Base-by-base conservation (phyloP, 352 stramenopile species). In the Globisporangium megalacanthum region DNA sequence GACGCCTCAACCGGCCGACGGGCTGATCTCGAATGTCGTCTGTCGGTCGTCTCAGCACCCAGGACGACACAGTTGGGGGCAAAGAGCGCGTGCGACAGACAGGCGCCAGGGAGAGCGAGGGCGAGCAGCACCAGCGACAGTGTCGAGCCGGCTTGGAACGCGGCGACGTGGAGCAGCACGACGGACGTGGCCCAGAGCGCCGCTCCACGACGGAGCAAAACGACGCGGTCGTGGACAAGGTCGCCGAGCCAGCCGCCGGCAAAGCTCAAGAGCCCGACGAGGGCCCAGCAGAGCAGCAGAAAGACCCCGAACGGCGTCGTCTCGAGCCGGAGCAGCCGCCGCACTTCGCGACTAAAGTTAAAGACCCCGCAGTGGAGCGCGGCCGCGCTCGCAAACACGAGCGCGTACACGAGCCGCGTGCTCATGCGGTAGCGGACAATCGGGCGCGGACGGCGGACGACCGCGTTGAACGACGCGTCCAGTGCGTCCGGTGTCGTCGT, bases 311-410 rank as follows among this genome's bases (percentile, higher is more conserved):
- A 73, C 14, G 81, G 77, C 8, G 78, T 62, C 33, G 54, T 50
- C 4, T 91, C 73, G 42, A 89, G 64, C 10, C 36, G 56, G 33
- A 88, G 69, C 8, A 77, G 70, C 35, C 64, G 68, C 3, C 77
- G 73, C 13, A 91, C 19, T 15, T 75, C 73, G 17, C 69, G 59
- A 53, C 69, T 83, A 42, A 87, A 79, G 55, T 82, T 85, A 62
- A 88, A 86, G 39, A 86, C 67, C 35, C 72, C 72, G 42, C 73
- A 88, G 52, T 91, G 80, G 10, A 88, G 53, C 48, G 74, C 70
- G 49, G 75, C 69, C 0, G 75, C 77, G 59, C 75, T 91, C 20
- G 69, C 56, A 51, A 88, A 87, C 31, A 85, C 49, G n/a, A 83
- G 49, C 19, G 62, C 49, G 47, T 86, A 79, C 5, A 76, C 67